These are phyloP conservation scores for Solanum dulcamara DNA, from an alignment of 257 asterid genomes.

Conservation along the genomic window DNA sequence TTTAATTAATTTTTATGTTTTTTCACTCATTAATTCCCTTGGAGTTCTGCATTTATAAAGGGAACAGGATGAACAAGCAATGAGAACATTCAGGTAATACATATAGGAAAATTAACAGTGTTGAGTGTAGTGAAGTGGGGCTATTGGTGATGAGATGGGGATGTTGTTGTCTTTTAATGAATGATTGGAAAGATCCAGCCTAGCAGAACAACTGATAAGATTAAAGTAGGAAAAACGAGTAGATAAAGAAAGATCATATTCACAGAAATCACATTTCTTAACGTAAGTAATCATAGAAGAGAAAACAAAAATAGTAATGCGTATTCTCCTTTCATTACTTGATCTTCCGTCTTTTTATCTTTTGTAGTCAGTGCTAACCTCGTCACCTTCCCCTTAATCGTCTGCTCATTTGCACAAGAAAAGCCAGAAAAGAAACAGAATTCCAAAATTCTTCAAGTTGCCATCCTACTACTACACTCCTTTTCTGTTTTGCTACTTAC, in stretches of 20 bases:
- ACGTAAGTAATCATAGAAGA: background rate
- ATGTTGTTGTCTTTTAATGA: background rate
- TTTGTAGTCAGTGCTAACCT: background rate
- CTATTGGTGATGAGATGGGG: background rate
- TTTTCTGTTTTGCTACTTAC: background rate
- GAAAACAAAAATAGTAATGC: background rate
- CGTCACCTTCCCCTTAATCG: background rate
- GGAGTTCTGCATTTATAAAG: background rate
- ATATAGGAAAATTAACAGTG: background rate
- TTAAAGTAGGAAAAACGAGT: background rate
- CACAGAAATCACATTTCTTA: background rate
- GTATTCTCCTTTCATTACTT: background rate
- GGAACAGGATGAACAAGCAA: background rate
- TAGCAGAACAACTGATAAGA: background rate
- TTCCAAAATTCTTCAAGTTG: background rate
- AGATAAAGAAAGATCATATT: background rate
- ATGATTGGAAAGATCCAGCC: background rate
- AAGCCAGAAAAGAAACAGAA: background rate
- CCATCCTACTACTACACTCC: background rate
- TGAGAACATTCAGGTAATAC: background rate
- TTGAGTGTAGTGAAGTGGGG: background rate
- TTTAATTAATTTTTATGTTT: background rate
- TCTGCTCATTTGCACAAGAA: background rate
- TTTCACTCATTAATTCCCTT: background rate
- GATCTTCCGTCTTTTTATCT: background rate